Percentiles rank a stretch among this genome's conserved stretches.
Evolutionary conservation across 805 yeast species (phyloP).

Genomic region (Metschnikowia shivogae): DNA sequence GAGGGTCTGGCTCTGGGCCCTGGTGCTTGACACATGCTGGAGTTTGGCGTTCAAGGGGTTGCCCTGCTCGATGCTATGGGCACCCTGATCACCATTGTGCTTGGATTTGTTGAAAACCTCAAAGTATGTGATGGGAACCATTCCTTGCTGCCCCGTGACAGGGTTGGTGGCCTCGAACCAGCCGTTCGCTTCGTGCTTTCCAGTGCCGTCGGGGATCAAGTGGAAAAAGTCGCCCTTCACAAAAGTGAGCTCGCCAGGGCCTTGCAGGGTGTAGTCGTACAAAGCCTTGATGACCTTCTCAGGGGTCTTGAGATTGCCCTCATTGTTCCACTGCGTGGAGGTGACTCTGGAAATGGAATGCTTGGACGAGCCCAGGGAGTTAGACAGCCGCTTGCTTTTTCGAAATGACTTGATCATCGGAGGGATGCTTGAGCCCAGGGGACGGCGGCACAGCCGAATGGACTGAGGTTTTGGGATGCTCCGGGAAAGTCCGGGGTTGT

Average conservation of each 20-base stretch:
- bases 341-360: slow-evolving; percentile 30
- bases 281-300: slow-evolving; percentile 81
- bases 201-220: slow-evolving; percentile 40
- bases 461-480: not conserved
- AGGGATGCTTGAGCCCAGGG: not conserved
- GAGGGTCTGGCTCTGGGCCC: slow-evolving; percentile 43
- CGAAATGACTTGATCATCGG: slow-evolving; percentile 41
- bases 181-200: slow-evolving; percentile 38
- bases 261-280: slow-evolving; percentile 71
- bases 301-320: slow-evolving; percentile 48
- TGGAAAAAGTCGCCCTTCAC: slow-evolving; percentile 84
- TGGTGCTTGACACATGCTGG: slow-evolving; percentile 11
- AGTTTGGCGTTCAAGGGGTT: slow-evolving; percentile 20
- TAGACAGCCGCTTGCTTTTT: slow-evolving; percentile 37
- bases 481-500: no score
- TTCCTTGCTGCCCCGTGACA: slow-evolving; percentile 66
- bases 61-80: slow-evolving; percentile 17
- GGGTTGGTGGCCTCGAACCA: slow-evolving; percentile 94
- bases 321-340: slow-evolving; percentile 15
- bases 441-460: not conserved
- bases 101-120: slow-evolving; percentile 68
- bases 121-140: slow-evolving; percentile 83
- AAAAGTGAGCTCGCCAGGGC: slow-evolving; percentile 77
- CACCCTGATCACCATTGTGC: slow-evolving; percentile 17
- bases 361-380: slow-evolving; percentile 26